These are phyloP conservation scores for Pestalotiopsis sp. DNA, from an alignment of 2,329 filamentous ascomycete genomes.

Conservation along the genomic window DNA sequence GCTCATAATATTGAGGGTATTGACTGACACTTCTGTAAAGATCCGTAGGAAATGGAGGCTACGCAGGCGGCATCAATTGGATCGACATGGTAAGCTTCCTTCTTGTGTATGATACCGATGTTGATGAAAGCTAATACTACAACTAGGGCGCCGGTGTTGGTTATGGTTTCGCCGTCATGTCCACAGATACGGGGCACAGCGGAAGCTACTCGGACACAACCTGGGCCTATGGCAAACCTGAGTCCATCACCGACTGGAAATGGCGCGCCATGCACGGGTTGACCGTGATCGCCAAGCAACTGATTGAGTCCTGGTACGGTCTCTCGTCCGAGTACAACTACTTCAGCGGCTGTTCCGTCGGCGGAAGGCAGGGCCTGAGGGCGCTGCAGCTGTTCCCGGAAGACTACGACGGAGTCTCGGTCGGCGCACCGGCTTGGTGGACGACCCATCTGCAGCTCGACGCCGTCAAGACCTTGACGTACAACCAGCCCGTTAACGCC, in stretches of 20 bases:
- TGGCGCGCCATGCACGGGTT: conserved; percentile 49
- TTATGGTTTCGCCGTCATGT: conserved; percentile 44
- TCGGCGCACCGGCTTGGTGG: conserved; percentile 54
- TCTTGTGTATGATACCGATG: neutral
- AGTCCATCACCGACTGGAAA: conserved; percentile 40
- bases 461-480: conserved; percentile 45
- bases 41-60: conserved; percentile 28
- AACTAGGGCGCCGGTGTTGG: conserved; percentile 41
- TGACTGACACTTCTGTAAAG: neutral
- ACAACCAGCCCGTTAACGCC: conserved; percentile 46
- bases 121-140: neutral
- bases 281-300: conserved; percentile 44
- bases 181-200: conserved; percentile 46
- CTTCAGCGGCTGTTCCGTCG: conserved; percentile 60
- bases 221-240: conserved; percentile 41
- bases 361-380: conserved; percentile 59
- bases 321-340: conserved; percentile 49
- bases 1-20: neutral
- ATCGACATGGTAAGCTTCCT: conserved; percentile 13
- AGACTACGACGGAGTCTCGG: conserved; percentile 59
- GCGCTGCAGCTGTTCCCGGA: conserved; percentile 53
- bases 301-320: conserved; percentile 52
- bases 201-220: conserved; percentile 27
- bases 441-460: conserved; percentile 45
- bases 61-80: conserved; percentile 31